phyloP scores from a whole-genome alignment of 495 filamentous ascomycete species.

The Platismatia glauca region DNA sequence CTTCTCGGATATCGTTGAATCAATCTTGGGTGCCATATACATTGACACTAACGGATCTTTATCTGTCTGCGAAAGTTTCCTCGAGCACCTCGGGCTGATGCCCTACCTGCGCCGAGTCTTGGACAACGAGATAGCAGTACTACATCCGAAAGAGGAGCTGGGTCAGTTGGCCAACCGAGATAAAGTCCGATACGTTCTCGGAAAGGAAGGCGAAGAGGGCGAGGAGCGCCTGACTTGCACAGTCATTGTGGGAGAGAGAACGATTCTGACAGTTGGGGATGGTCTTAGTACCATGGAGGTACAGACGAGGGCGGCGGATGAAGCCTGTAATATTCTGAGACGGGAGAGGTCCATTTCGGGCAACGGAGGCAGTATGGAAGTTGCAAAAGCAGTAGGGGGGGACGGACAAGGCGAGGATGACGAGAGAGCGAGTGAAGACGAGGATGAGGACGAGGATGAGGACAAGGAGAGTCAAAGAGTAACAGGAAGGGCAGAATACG shows the following conservation, averaged over 20 bases:
- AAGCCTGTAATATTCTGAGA: slow-evolving; percentile 34
- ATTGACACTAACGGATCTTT: slow-evolving; percentile 63
- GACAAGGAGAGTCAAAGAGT: slow-evolving; percentile 9
- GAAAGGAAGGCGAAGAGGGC: slow-evolving; percentile 20
- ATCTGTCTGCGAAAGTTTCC: slow-evolving; percentile 44
- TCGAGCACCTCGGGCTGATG: slow-evolving; percentile 57
- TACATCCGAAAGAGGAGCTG: slow-evolving; percentile 68
- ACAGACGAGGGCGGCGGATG: slow-evolving; percentile 46
- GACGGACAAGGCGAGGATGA: slow-evolving; percentile 17
- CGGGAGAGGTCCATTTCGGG: slow-evolving; percentile 15
- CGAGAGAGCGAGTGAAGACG: slow-evolving; percentile 20
- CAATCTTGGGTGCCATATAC: slow-evolving; percentile 73
- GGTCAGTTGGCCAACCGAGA: slow-evolving; percentile 45
- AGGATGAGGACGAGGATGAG: slow-evolving; percentile 8
- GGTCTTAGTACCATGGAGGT: slow-evolving; percentile 47
- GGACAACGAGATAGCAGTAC: slow-evolving; percentile 45
- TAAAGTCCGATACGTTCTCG: slow-evolving; percentile 33
- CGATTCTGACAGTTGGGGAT: slow-evolving; percentile 38
- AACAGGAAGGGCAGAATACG: slow-evolving; percentile 20
- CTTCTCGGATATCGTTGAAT: slow-evolving; percentile 81
- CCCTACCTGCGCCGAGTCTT: slow-evolving; percentile 54
- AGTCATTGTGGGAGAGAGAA: slow-evolving; percentile 41
- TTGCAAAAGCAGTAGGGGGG: slow-evolving; percentile 11
- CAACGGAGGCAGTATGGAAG: slow-evolving; percentile 15
- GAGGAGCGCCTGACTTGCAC: slow-evolving; percentile 37